These are phyloP conservation scores for Pythium pectinolyticum DNA, from an alignment of 352 stramenopile species.

Conservation along the genomic window DNA sequence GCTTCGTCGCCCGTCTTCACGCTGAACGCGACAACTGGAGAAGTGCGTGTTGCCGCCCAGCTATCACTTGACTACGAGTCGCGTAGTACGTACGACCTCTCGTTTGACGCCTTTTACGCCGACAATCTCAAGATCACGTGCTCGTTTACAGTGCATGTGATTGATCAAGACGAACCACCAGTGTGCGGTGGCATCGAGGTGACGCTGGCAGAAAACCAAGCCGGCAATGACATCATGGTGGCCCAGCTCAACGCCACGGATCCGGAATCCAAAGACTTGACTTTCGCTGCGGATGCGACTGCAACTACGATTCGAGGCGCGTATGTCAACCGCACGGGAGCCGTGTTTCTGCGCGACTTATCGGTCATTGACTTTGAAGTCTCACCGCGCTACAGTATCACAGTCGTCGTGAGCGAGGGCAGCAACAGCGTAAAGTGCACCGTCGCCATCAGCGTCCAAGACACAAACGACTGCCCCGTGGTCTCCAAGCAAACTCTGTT, in stretches of 20 bases:
- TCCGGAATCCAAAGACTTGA: slow-evolving; percentile 22
- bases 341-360: slow-evolving; percentile 24
- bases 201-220: slow-evolving; percentile 37
- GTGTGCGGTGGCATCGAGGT: slow-evolving; percentile 27
- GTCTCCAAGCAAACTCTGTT: slow-evolving; percentile 31
- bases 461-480: slow-evolving; percentile 54
- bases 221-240: slow-evolving; percentile 14
- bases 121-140: slow-evolving; percentile 41
- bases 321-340: slow-evolving; percentile 18
- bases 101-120: slow-evolving; percentile 40
- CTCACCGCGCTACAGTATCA: slow-evolving; percentile 10
- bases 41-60: slow-evolving; percentile 31
- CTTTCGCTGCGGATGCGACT: slow-evolving; percentile 5
- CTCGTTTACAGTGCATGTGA: slow-evolving; percentile 32
- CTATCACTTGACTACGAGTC: slow-evolving; percentile 44
- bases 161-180: slow-evolving; percentile 55
- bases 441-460: slow-evolving; percentile 33
- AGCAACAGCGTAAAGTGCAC: slow-evolving; percentile 34
- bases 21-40: slow-evolving; percentile 37
- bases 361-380: slow-evolving; percentile 34
- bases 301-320: neutral
- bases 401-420: slow-evolving; percentile 23
- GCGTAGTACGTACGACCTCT: slow-evolving; percentile 30
- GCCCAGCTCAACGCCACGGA: slow-evolving; percentile 20
- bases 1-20: slow-evolving; percentile 26